Evolutionary conservation across 495 filamentous ascomycete species (phyloP), one percentile per base, ranked within the genome.

Genomic region (Beverwykella pulmonaria): DNA sequence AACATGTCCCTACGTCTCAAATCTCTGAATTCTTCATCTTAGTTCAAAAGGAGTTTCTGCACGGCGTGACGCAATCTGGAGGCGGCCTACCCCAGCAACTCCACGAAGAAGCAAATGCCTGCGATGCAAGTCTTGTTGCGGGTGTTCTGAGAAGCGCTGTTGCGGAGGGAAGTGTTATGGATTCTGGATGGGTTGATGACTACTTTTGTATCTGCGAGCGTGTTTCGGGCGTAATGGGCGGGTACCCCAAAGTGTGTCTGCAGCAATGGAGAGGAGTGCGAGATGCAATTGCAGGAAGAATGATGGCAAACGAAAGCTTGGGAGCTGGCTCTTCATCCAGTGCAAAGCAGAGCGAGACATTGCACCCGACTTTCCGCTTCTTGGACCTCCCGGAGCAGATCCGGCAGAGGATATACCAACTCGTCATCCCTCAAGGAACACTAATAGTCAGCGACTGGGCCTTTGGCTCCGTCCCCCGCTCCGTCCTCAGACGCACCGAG

Each of bases 291-390:
- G 30, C 49, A 5, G 49, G 60, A 47, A 17, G 48, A 7, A 41
- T 25, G n/a, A 55, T 20, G 12, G 2, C 17, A 4, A 5, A 22
- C 4, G 29, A 23, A 12, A n/a, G 20, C 1, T n/a, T 20, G 4
- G 4, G 49, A 12, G 25, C 19, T n/a, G 27, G 2, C 2, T 32
- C 25, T 2, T 7, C 52, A n/a, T 2, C 2, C 25, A 17, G 15
- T 17, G 20, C 15, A 47, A 22, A 47, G 20, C 10, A 41, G n/a
- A 10, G 6, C 0, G 29, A 44, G 22, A 46, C 54, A 6, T 5
- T 14, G 19, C n/a, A n/a, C n/a, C n/a, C n/a, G n/a, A n/a, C n/a
- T n/a, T 63, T 63, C 50, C 60, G 47, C 15, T 63, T 63, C 48
- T 34, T 63, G 12, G 49, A 53, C 14, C 50, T 63, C 5, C 60